Evolutionary conservation across 2,329 filamentous ascomycete species (phyloP).

Genomic region (Calycina herbarum): DNA sequence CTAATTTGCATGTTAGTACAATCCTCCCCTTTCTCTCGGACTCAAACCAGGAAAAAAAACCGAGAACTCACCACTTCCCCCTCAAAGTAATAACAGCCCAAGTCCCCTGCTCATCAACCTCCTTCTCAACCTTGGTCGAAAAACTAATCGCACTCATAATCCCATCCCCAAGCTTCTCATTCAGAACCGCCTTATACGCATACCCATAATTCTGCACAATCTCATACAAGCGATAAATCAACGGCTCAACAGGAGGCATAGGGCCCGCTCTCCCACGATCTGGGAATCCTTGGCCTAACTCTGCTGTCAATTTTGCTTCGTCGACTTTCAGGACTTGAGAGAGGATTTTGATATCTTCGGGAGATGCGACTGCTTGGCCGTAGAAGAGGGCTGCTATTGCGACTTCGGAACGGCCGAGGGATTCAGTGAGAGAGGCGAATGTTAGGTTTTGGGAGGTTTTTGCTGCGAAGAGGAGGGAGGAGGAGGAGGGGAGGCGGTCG

Average conservation of each 20-base stretch:
- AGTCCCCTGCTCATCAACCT: constrained; percentile 79
- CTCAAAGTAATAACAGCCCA: constrained; percentile 86
- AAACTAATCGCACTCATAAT: constrained; percentile 98
- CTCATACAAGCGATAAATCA: constrained; percentile 91
- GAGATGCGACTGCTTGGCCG: constrained; percentile 73
- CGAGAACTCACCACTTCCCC: constrained; percentile 70
- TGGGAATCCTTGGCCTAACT: constrained; percentile 69
- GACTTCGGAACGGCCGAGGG: constrained; percentile 81
- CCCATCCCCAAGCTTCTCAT: constrained; percentile 91
- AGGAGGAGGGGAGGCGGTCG: constrained; percentile 68
- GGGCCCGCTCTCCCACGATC: constrained; percentile 77
- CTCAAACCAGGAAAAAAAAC: too few relatives aligned
- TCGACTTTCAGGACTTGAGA: constrained; percentile 64
- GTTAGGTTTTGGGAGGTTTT: constrained; percentile 74
- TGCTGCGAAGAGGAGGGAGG: constrained; percentile 73
- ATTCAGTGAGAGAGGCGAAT: constrained; percentile 75
- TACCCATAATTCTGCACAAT: constrained; percentile 97
- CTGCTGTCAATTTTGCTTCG: constrained; percentile 54
- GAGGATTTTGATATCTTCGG: constrained; percentile 68
- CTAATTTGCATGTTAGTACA: too few relatives aligned
- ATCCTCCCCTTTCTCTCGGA: too few relatives aligned
- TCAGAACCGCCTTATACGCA: constrained; percentile 90
- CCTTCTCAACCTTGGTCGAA: constrained; percentile 89
- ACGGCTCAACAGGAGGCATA: constrained; percentile 81
- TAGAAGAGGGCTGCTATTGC: constrained; percentile 89